phyloP scores from a whole-genome alignment of 805 yeast genomes.

The Candida awuae region DNA sequence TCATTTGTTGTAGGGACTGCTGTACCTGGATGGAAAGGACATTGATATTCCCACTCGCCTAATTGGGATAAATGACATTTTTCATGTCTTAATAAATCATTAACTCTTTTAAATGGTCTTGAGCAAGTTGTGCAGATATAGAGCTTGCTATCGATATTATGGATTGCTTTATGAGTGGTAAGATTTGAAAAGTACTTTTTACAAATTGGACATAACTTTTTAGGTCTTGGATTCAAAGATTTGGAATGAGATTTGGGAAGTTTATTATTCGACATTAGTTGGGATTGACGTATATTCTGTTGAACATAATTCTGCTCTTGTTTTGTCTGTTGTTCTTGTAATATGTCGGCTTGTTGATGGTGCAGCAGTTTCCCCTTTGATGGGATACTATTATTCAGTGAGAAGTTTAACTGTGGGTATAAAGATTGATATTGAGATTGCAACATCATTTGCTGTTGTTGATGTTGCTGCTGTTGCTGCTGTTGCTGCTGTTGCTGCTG shows the following conservation, averaged over 20 bases:
- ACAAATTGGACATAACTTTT: slow-evolving; percentile 32
- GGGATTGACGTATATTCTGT: neutral
- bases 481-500: neutral
- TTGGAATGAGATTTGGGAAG: neutral
- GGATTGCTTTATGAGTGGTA: slow-evolving; percentile 79
- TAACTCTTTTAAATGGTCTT: slow-evolving; percentile 82
- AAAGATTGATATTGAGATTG: neutral
- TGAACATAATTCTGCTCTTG: neutral
- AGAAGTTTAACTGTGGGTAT: no score
- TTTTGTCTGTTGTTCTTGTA: neutral
- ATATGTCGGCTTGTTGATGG: no score
- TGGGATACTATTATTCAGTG: no score
- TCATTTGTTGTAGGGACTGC: slow-evolving; percentile 7
- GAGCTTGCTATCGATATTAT: slow-evolving; percentile 66
- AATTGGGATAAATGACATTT: slow-evolving; percentile 79
- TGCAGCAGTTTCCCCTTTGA: no score
- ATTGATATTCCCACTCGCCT: slow-evolving; percentile 60
- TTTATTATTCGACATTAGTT: neutral
- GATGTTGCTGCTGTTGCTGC: slow-evolving; percentile 6
- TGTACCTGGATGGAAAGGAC: slow-evolving; percentile 51
- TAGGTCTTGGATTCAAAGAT: slow-evolving; percentile 22
- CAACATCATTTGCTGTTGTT: neutral
- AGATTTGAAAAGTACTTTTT: slow-evolving; percentile 58
- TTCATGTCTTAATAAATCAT: slow-evolving; percentile 77
- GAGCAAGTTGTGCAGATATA: slow-evolving; percentile 70